A percentile compares a stretch with the other conserved stretches of the same genome.
These are phyloP conservation scores for Fusarium sp. DNA, from an alignment of 2,329 filamentous ascomycete species.

Conservation along the genomic window DNA sequence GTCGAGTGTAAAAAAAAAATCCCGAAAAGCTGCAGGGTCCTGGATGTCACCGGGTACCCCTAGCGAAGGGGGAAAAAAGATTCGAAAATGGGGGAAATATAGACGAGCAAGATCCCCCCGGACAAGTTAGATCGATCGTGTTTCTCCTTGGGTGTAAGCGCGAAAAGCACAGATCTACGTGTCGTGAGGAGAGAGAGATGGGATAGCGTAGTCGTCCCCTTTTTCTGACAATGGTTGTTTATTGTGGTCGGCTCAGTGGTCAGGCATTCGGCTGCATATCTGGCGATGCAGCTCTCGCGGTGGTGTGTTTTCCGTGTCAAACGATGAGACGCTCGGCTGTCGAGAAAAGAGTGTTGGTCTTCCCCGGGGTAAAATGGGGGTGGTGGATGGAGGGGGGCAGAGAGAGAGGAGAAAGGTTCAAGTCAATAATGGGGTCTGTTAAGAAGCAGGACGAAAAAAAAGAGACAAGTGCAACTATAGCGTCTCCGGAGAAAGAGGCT, in stretches of 20 bases:
- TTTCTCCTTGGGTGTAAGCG: slow-evolving; percentile 23
- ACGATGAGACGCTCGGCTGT: not conserved
- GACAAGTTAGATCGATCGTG: not conserved
- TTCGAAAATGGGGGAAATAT: not conserved
- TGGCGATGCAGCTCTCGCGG: not conserved
- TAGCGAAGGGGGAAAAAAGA: not conserved
- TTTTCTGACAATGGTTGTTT: slow-evolving; percentile 2
- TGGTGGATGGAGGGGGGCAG: not conserved
- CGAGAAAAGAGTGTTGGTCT: not conserved
- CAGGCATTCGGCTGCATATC: slow-evolving; percentile 17
- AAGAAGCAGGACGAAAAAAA: not conserved
- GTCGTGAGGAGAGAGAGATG: slow-evolving; percentile 5
- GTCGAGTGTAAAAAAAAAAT: not conserved
- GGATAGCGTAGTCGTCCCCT: slow-evolving; percentile 1
- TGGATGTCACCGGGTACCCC: not conserved
- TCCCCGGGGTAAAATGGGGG: not conserved
- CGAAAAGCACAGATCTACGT: slow-evolving; percentile 12
- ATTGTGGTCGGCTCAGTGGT: slow-evolving; percentile 19
- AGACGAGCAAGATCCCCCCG: not conserved
- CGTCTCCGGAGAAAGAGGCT: not conserved
- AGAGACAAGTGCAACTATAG: not conserved
- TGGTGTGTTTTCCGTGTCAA: slow-evolving; percentile 1
- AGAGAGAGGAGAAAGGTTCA: not conserved
- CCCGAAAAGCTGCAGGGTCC: slow-evolving; percentile 2
- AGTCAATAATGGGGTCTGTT: not conserved